phyloP scores from a whole-genome alignment of 2,329 filamentous ascomycete genomes.

The Trichoderma sp. region DNA sequence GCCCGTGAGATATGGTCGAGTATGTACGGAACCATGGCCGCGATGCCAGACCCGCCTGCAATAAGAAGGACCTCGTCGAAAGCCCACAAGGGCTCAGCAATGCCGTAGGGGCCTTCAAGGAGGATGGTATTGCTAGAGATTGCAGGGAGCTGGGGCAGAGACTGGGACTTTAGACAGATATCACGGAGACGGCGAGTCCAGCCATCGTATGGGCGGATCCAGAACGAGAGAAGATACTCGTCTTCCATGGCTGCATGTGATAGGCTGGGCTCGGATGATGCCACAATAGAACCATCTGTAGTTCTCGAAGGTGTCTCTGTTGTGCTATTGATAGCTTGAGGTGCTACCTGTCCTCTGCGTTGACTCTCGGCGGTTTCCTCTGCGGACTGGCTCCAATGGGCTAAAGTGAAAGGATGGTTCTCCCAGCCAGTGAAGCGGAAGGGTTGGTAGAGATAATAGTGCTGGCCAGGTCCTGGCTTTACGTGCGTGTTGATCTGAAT shows the following conservation, averaged over 20 bases:
- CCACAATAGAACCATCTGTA: background rate
- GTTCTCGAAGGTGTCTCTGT: background rate
- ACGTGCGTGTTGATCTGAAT: constrained; percentile 29
- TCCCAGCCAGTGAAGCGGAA: constrained; percentile 36
- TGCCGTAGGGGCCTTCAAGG: constrained; percentile 2
- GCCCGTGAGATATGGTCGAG: background rate
- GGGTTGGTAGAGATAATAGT: constrained; percentile 39
- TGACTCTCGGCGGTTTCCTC: background rate
- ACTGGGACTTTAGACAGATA: background rate
- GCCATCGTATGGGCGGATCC: constrained; percentile 7
- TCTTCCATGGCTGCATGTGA: background rate
- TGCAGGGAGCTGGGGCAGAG: background rate
- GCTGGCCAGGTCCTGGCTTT: constrained; percentile 34
- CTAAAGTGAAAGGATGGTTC: constrained; percentile 42
- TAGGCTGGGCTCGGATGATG: background rate
- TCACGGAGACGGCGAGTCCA: constrained; percentile 8
- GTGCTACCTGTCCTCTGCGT: background rate
- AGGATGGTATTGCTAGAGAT: background rate
- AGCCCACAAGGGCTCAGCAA: background rate
- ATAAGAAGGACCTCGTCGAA: constrained; percentile 6
- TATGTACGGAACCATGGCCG: constrained; percentile 7
- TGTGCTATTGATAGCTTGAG: background rate
- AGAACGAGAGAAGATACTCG: constrained; percentile 6
- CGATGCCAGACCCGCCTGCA: constrained; percentile 2
- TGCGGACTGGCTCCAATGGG: constrained; percentile 13